These are phyloP conservation scores for Cyclotella atomus DNA, from an alignment of 108 stramenopile genomes.

Conservation along the genomic window DNA sequence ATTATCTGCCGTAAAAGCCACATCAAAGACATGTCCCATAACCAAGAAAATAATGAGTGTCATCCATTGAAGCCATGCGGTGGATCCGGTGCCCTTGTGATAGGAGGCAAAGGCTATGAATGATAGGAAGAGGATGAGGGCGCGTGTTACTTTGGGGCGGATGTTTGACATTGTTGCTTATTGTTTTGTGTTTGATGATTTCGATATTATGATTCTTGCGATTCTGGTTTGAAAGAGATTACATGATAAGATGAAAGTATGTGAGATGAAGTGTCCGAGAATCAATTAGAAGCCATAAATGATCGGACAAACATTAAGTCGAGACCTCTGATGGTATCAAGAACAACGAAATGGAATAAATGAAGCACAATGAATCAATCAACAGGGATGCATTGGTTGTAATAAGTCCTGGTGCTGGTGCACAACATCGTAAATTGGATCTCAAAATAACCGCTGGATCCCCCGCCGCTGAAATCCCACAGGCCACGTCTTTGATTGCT, in stretches of 20 bases:
- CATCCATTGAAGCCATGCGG: slow-evolving; percentile 83
- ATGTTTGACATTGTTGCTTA: slow-evolving; percentile 43
- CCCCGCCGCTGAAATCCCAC: no score
- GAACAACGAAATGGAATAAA: no score
- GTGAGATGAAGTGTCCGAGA: neutral
- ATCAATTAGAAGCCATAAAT: no score
- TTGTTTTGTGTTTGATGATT: neutral
- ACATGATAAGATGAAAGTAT: neutral
- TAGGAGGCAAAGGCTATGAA: slow-evolving; percentile 84
- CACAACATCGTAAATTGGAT: no score
- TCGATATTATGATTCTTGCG: neutral
- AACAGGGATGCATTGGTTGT: no score
- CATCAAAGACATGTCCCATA: slow-evolving; percentile 77
- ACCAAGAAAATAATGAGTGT: slow-evolving; percentile 64
- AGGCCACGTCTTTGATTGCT: no score
- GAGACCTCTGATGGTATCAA: no score
- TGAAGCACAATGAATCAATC: no score
- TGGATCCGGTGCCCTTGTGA: slow-evolving; percentile 76
- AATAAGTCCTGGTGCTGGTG: no score
- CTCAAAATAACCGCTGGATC: no score
- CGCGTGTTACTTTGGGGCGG: slow-evolving; percentile 49
- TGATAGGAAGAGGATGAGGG: slow-evolving; percentile 68
- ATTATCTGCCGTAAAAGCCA: slow-evolving; percentile 72
- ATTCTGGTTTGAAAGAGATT: neutral
- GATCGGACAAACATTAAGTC: no score